Percentiles rank a stretch among this genome's conserved stretches.
phyloP scores from a whole-genome alignment of 257 asterid species.

The Jaltomata sinuosa region DNA sequence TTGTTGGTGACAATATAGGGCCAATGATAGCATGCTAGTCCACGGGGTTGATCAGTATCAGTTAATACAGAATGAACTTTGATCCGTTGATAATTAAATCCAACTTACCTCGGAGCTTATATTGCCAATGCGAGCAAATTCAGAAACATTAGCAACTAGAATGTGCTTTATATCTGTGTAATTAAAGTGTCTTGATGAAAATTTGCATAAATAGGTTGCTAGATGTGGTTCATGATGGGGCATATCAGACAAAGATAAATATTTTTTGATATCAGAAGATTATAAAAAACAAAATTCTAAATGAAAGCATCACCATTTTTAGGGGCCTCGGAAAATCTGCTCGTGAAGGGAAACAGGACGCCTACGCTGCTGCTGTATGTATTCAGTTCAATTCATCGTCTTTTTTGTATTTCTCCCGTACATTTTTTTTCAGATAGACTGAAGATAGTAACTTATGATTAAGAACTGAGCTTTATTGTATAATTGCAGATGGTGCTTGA shows the following conservation, averaged over 20 bases:
- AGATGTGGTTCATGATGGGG: not conserved
- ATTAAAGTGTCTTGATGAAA: not conserved
- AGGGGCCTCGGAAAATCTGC: slow-evolving; percentile 58
- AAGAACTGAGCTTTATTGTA: not conserved
- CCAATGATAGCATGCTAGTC: not conserved
- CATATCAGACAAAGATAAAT: not conserved
- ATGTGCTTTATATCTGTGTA: not conserved
- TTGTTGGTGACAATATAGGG: not conserved
- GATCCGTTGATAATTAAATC: not conserved
- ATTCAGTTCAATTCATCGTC: not conserved
- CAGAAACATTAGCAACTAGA: not conserved
- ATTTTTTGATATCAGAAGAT: not conserved
- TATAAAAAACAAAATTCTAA: not conserved
- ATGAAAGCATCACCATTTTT: slow-evolving; percentile 1
- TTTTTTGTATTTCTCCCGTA: not conserved
- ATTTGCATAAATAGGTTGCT: not conserved
- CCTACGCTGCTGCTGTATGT: slow-evolving; percentile 86
- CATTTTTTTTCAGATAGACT: not conserved
- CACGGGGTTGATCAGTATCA: not conserved
- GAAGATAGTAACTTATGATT: not conserved
- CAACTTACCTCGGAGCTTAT: not conserved
- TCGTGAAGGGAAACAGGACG: slow-evolving; percentile 52
- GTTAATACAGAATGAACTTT: not conserved
- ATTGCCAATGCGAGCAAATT: not conserved
- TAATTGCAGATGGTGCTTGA: slow-evolving; percentile 70